Base-by-base conservation (phyloP, 2,329 filamentous ascomycete genomes). In the Pseudocercospora ulei region DNA sequence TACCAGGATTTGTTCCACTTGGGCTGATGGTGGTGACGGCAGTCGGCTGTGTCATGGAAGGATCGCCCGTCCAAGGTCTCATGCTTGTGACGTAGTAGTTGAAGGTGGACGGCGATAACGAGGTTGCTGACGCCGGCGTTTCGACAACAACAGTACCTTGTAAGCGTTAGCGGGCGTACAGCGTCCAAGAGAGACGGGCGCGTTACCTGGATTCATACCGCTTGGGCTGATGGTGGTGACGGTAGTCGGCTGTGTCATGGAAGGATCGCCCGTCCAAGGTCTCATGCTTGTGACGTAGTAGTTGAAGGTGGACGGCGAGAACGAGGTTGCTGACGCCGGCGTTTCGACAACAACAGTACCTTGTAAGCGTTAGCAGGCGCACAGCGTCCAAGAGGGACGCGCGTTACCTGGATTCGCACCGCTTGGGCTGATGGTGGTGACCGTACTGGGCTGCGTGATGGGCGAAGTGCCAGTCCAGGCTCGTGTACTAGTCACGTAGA, bases 81-180 rank as follows among this genome's bases (percentile, higher is more conserved):
- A 17, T 33, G 23, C 23, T 27, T 11, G 35, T 37, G 12, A 37
- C 23, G 22, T 27, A 37, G 13, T 37, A 37, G 29, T 33, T 33
- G 29, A 33, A 33, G 6, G 29, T 33, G 4, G 29, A 33, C 7
- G 29, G 6, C 22, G 22, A 24, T 6, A 6, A 9, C 9, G 29
- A 33, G 5, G 13, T 19, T 8, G 5, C 9, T 9, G 33, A 16
- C 13, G 19, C 20, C 5, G 33, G 33, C 12, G 33, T 36, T 22
- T 36, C 20, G 8, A 36, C 31, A 12, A 28, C 11, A 7, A 26
- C 14, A 12, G 16, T n/a, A n/a, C n/a, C n/a, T n/a, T n/a, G n/a
- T n/a, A n/a, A n/a, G n/a, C n/a, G n/a, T n/a, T n/a, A n/a, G n/a
- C n/a, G n/a, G n/a, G n/a, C n/a, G n/a, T n/a, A n/a, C n/a, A n/a